Conservation (phyloP, 108 stramenopile species). For the Fragilaria radians region DNA sequence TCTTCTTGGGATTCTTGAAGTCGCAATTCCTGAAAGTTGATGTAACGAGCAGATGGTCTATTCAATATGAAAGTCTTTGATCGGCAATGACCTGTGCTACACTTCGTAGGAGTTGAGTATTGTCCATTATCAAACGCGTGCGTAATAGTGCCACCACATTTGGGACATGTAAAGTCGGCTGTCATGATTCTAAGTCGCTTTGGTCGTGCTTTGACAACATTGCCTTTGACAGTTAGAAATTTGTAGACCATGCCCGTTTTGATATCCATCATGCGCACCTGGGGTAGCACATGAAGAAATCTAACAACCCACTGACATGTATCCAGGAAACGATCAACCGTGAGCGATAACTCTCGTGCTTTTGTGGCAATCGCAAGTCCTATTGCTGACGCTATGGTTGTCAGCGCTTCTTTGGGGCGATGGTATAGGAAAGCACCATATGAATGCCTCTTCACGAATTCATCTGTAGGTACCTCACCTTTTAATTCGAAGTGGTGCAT, state of each 20-base stretch:
- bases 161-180: conserved; percentile 83
- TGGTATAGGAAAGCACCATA: conserved; percentile 49
- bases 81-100: conserved; percentile 50
- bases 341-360: conserved; percentile 9
- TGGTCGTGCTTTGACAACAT: conserved; percentile 87
- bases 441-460: conserved; percentile 12
- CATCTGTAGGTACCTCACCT: conserved; percentile 17
- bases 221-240: conserved; percentile 85
- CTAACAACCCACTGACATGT: conserved; percentile 23
- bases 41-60: conserved; percentile 74
- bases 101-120: conserved; percentile 68
- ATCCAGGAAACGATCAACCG: conserved; percentile 30
- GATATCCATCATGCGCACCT: conserved; percentile 42
- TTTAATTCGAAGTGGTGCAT: conserved; percentile 33
- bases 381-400: conserved; percentile 29
- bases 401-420: conserved; percentile 27
- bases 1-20: conserved; percentile 92
- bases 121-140: conserved; percentile 65
- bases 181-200: conserved; percentile 76
- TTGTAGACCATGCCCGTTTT: conserved; percentile 44
- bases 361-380: conserved; percentile 32
- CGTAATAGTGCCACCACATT: conserved; percentile 66
- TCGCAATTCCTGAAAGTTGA: conserved; percentile 87
- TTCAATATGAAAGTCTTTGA: conserved; percentile 59
- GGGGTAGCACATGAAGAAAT: conserved; percentile 35